Evolutionary conservation across 495 filamentous ascomycete species (phyloP).

Genomic region (Penicillium dipodomyicola): DNA sequence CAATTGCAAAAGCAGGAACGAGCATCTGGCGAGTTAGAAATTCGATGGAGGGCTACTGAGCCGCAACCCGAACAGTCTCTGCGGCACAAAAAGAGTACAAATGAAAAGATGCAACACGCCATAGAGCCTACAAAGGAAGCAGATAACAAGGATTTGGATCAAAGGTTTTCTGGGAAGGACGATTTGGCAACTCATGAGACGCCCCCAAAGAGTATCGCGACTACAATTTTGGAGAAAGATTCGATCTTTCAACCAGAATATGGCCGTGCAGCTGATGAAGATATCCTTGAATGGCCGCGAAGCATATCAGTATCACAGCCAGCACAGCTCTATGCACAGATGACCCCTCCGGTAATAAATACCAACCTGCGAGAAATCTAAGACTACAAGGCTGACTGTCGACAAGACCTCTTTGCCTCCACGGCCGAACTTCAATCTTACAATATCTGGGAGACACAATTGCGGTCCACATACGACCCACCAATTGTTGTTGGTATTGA

Average conservation of each 20-base stretch:
- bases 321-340: not conserved
- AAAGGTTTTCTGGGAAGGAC: not conserved
- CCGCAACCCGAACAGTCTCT: not conserved
- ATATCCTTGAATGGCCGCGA: not conserved
- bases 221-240: not conserved
- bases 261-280: not conserved
- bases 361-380: not conserved
- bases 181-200: not conserved
- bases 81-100: not conserved
- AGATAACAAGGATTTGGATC: not conserved
- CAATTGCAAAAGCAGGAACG: not conserved
- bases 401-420: slow-evolving; percentile 3
- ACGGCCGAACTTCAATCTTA: not conserved
- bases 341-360: not conserved
- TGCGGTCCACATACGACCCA: not conserved
- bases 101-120: not conserved
- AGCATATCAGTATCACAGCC: not conserved
- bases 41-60: not conserved
- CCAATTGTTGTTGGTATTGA: slow-evolving; percentile 5
- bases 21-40: not conserved
- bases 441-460: not conserved
- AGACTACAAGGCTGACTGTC: not conserved
- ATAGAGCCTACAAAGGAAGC: not conserved
- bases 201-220: not conserved
- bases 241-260: not conserved